phyloP scores from a whole-genome alignment of 495 filamentous ascomycete species.

The Penicillium pancosmium region DNA sequence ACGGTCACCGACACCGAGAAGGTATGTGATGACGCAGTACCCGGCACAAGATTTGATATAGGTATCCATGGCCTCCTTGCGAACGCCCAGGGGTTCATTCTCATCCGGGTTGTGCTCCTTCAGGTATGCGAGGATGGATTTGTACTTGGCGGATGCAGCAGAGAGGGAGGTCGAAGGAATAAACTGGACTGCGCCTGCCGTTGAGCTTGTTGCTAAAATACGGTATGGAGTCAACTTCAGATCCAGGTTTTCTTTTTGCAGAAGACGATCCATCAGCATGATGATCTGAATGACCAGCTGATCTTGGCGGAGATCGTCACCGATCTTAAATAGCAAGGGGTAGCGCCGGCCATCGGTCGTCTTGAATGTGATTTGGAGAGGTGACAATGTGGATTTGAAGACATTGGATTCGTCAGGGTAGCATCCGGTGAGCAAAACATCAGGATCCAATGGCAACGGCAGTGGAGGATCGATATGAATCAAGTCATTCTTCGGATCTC shows the following conservation, averaged over 20 bases:
- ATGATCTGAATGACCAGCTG: constrained; percentile 99
- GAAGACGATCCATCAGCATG: constrained; percentile 93
- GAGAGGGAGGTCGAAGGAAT: constrained; percentile 83
- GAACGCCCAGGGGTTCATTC: constrained; percentile 78
- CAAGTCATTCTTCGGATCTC: constrained; percentile 88
- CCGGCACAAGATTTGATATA: constrained; percentile 96
- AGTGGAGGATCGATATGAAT: constrained; percentile 80
- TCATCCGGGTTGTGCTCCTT: constrained; percentile 89
- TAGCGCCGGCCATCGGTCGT: constrained; percentile 76
- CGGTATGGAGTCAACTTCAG: constrained; percentile 94
- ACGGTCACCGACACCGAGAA: constrained; percentile 95
- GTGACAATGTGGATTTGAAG: constrained; percentile 92
- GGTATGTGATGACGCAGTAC: constrained; percentile 98
- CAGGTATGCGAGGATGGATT: constrained; percentile 83
- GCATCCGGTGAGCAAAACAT: constrained; percentile 73
- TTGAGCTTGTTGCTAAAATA: constrained; percentile 89
- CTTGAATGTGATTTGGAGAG: constrained; percentile 88
- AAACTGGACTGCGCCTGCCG: constrained; percentile 90
- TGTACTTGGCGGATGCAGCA: constrained; percentile 77
- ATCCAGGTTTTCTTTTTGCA: constrained; percentile 96
- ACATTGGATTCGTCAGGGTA: constrained; percentile 85
- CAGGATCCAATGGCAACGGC: constrained; percentile 87
- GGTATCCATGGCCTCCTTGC: constrained; percentile 90
- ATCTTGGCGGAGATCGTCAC: constrained; percentile 95
- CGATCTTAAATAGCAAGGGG: constrained; percentile 94